Conservation (phyloP, 768 basidiomycete genomes). For the Cystofilobasidium capitatum region DNA sequence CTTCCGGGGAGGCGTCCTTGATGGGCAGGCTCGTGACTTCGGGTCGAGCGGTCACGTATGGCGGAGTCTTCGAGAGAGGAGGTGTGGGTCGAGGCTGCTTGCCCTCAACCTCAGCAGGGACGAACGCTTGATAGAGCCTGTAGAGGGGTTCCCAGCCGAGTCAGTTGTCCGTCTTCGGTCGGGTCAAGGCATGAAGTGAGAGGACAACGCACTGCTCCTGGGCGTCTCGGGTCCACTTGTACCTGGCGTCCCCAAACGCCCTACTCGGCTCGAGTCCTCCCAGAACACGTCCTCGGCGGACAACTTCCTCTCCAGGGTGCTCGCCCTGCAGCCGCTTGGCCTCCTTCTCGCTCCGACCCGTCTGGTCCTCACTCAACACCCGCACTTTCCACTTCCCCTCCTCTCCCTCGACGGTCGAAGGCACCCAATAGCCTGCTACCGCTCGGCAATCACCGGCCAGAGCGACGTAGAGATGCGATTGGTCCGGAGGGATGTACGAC, state of each 20-base stretch:
- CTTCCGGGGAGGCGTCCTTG: conserved; percentile 27
- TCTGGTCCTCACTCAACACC: conserved; percentile 92
- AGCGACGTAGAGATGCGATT: conserved; percentile 76
- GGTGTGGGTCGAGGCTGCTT: conserved; percentile 52
- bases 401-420: conserved; percentile 43
- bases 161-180: no score
- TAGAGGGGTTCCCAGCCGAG: background rate
- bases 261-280: background rate
- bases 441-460: conserved; percentile 89
- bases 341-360: conserved; percentile 80
- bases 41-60: conserved; percentile 79
- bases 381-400: conserved; percentile 79
- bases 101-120: conserved; percentile 48
- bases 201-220: conserved; percentile 8
- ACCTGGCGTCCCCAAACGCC: conserved; percentile 74
- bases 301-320: conserved; percentile 75
- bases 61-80: conserved; percentile 70
- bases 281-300: conserved; percentile 51
- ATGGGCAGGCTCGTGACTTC: conserved; percentile 70
- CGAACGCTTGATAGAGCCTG: conserved; percentile 53
- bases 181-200: no score
- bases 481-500: conserved; percentile 74
- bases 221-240: conserved; percentile 47
- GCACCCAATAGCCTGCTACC: conserved; percentile 85
- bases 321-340: conserved; percentile 67